Evolutionary conservation across 78 protist species (phyloP), one percentile per base, ranked within the genome.

Genomic region (Fonticula alba): DNA sequence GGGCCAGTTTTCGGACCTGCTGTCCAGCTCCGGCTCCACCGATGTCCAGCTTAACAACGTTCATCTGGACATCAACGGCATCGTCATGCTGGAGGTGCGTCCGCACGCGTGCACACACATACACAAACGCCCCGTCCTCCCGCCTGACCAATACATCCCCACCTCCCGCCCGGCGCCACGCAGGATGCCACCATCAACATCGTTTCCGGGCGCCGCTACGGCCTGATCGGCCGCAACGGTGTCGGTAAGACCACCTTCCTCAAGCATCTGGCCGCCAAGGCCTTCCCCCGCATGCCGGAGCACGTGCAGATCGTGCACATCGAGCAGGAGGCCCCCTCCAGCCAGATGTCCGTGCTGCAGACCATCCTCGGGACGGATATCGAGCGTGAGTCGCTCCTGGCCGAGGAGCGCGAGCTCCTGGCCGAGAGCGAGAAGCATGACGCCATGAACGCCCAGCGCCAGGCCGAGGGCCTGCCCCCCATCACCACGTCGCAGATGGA

Each of bases 171-270:
- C 3, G 17, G 43, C 43, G 43, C 43, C 17, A 38, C 43, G 29
- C 15, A 47, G 33, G 10, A n/a, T 27, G 79, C 79, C 20, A 0
- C 1, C 6, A 17, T 74, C 62, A 47, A 0, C 41, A 0, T 74
- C 19, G 40, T 38, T 2, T 2, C 6, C 2, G 79, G 79, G 3
- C 53, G 50, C 17, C 32, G 80, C 24, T 84, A 84, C 59, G 89
- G 89, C 13, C 75, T 84, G 26, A 43, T 82, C 50, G 90, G 90
- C 1, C 69, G 67, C 32, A 84, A 82, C 77, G 89, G 89, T 9
- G 19, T 38, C 19, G 86, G 86, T 17, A 82, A 82, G 71, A 52
- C 79, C 35, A 82, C 87, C 52, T 71, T 82, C 54, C 71, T 82
- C 50, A 62, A 75, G 20, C 24, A 26, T 27, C 9, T 82, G 15